Conservation (phyloP, 495 filamentous ascomycete species). For the Daldinia childiae region DNA sequence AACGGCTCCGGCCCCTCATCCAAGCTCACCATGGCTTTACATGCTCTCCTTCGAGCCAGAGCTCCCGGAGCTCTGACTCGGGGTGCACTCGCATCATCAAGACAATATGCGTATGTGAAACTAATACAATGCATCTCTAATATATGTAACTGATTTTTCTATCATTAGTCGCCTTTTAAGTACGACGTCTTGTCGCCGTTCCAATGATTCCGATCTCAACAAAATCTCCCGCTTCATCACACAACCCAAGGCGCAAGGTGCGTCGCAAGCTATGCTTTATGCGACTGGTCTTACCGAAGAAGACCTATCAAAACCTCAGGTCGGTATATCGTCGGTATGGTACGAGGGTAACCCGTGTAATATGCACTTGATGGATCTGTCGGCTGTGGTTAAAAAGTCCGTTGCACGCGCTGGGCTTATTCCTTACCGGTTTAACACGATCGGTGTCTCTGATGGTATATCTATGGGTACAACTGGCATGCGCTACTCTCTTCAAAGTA, state of each 20-base stretch:
- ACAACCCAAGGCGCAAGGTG: constrained; percentile 95
- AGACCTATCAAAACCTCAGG: constrained; percentile 93
- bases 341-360: constrained; percentile 98
- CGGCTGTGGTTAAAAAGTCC: constrained; percentile 81
- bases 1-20: constrained; percentile 14
- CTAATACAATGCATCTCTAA: not conserved
- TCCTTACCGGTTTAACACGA: constrained; percentile 95
- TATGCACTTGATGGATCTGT: constrained; percentile 95
- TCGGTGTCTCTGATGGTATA: constrained; percentile 90
- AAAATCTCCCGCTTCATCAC: constrained; percentile 85
- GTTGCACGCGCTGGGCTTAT: constrained; percentile 82
- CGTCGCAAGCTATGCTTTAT: constrained; percentile 98
- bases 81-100: constrained; percentile 46
- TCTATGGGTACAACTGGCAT: constrained; percentile 88
- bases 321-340: constrained; percentile 92
- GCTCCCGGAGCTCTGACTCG: constrained; percentile 54
- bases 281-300: constrained; percentile 84
- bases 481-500: constrained; percentile 92
- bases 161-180: constrained; percentile 53
- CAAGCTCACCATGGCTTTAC: constrained; percentile 48
- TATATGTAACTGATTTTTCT: constrained; percentile 22
- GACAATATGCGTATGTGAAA: constrained; percentile 51
- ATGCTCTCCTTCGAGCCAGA: constrained; percentile 51
- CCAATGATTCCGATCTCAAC: constrained; percentile 71
- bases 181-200: constrained; percentile 50